Base-by-base conservation (phyloP, 2,329 filamentous ascomycete species). In the Didymella arachidicola region DNA sequence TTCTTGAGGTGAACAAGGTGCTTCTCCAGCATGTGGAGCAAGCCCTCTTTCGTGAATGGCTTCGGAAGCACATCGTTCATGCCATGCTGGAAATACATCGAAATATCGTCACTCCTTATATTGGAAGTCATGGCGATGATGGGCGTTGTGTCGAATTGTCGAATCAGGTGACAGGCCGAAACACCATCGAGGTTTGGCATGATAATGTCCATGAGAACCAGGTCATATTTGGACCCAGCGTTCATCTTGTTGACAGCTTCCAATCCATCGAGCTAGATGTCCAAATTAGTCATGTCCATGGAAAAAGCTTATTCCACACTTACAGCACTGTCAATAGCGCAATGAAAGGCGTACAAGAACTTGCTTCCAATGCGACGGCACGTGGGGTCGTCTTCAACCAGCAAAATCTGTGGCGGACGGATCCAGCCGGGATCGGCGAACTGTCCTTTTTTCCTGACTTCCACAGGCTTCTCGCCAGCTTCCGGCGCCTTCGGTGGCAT, bases 71-170 rank as follows among this genome's bases (percentile, higher is more conserved):
- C 94, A 72, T 97, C 95, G 72, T 97, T 96, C 89, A 82, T 84
- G 95, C 93, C 95, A 79, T 96, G 93, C 70, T 94, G 89, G 80
- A 97, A 98, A 75, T 99, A 99, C 80, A 96, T 93, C 53, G 94
- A 91, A 61, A 98, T 96, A 74, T 99, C 95, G 71, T 97, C 94
- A 60, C 92, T 93, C 64, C 95, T 87, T 64, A 99, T 98, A 73
- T 98, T 99, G 3, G 94, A 97, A 3, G 95, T 99, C 95, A 99
- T 98, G 45, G 95, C 95, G 58, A 99, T 92, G 69, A 99, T 96
- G 0, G 95, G 95, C 19, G 91, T 88, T 6, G 88, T 86, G 36
- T 93, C 88, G 62, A 94, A 92, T 72, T 97, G 91, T 52, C 94
- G 88, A 65, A 99, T 97, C 62, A 97, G 87, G 71, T 95, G 91